Evolutionary conservation across 2,329 filamentous ascomycete genomes (phyloP).

Genomic region (Didymella exigua): DNA sequence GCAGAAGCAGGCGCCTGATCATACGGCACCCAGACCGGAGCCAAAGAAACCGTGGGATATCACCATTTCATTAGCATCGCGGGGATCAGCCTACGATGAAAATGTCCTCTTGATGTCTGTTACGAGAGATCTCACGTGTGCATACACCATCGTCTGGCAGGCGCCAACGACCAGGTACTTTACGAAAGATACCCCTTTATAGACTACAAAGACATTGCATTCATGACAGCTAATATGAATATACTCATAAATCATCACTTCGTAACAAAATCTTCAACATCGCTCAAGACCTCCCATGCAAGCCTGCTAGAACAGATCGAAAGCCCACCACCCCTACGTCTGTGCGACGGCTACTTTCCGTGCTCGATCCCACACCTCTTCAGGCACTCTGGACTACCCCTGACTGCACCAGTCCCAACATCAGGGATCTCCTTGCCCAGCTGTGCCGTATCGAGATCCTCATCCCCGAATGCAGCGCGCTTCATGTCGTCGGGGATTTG

Average conservation of each 20-base stretch:
- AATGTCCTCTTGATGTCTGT: constrained; percentile 4
- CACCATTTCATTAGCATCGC: not conserved
- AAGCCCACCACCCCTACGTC: not conserved
- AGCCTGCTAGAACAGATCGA: not conserved
- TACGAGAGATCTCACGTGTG: constrained; percentile 8
- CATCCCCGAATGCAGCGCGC: constrained; percentile 51
- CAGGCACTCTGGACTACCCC: constrained; percentile 50
- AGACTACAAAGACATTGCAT: not conserved
- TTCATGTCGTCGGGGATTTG: constrained; percentile 50
- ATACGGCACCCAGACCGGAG: not conserved
- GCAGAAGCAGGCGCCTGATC: not conserved
- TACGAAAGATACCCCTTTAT: constrained; percentile 11
- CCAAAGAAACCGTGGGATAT: constrained; percentile 6
- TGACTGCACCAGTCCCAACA: constrained; percentile 52
- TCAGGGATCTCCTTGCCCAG: constrained; percentile 43
- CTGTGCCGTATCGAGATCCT: constrained; percentile 38
- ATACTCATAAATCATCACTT: constrained; percentile 7
- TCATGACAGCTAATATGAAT: not conserved
- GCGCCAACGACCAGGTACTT: not conserved
- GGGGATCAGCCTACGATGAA: not conserved
- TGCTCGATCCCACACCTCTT: constrained; percentile 39
- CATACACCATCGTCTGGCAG: constrained; percentile 14
- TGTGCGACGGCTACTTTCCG: not conserved
- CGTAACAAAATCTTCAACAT: not conserved
- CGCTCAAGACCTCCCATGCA: not conserved